Evolutionary conservation across 73 alveolate genomes (phyloP).

Genomic region (Uronychia setigera): DNA sequence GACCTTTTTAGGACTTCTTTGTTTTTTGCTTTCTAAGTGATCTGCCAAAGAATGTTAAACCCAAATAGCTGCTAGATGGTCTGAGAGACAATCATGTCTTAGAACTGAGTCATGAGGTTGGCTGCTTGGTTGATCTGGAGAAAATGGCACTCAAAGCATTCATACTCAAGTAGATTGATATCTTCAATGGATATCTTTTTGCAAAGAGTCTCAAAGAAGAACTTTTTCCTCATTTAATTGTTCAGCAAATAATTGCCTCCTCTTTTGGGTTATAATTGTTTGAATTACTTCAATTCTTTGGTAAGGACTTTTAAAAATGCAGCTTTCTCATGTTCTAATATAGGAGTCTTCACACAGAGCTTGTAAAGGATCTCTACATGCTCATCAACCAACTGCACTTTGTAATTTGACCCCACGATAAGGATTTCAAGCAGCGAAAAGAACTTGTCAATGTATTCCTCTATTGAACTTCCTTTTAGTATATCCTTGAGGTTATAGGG

Average conservation of each 20-base stretch:
- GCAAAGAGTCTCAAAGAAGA: neutral
- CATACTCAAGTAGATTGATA: neutral
- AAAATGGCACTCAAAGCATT: neutral
- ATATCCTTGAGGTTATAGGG: neutral
- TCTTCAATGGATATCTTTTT: neutral
- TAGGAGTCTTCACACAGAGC: neutral
- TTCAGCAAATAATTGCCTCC: neutral
- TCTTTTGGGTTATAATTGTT: neutral
- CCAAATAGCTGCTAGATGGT: neutral
- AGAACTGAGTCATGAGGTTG: neutral
- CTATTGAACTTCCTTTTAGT: neutral
- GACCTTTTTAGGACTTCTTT: neutral
- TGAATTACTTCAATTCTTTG: neutral
- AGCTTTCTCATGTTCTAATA: neutral
- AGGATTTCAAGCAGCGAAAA: neutral
- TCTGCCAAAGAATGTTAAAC: neutral
- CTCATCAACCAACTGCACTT: neutral
- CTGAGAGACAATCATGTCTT: neutral
- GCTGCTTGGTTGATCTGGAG: neutral
- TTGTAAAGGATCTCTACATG: neutral
- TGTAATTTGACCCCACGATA: neutral
- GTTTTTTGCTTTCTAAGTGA: neutral
- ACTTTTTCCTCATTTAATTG: neutral
- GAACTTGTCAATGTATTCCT: neutral
- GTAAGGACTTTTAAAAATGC: neutral